phyloP scores from a whole-genome alignment of 352 stramenopile species.

The Globisporangium parvum region DNA sequence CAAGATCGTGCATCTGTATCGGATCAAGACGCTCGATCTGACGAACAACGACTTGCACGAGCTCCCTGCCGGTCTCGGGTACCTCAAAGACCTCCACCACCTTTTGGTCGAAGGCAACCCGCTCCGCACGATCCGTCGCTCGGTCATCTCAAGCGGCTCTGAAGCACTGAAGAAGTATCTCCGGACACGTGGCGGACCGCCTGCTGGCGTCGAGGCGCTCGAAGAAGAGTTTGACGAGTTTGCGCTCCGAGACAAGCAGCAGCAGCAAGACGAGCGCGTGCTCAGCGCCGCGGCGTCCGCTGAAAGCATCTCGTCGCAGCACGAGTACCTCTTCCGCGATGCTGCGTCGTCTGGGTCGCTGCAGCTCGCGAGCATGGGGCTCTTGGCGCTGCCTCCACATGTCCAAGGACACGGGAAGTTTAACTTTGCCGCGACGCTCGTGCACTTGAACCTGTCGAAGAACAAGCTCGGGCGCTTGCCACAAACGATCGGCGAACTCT shows the following conservation, averaged over 20 bases:
- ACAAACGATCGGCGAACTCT: slow-evolving; percentile 41
- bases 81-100: slow-evolving; percentile 70
- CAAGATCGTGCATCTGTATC: slow-evolving; percentile 51
- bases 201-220: slow-evolving; percentile 46
- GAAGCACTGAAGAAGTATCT: slow-evolving; percentile 81
- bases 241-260: slow-evolving; percentile 31
- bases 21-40: slow-evolving; percentile 76
- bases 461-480: slow-evolving; percentile 48
- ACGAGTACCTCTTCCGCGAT: slow-evolving; percentile 68
- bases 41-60: slow-evolving; percentile 82
- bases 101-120: slow-evolving; percentile 75
- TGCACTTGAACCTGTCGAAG: slow-evolving; percentile 67
- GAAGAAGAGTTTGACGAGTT: slow-evolving; percentile 78
- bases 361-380: slow-evolving; percentile 49
- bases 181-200: slow-evolving; percentile 59
- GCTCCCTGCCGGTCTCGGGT: slow-evolving; percentile 61
- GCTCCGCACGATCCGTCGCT: slow-evolving; percentile 62
- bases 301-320: slow-evolving; percentile 15
- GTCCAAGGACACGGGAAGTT: slow-evolving; percentile 39
- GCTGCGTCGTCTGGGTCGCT: slow-evolving; percentile 46
- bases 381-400: slow-evolving; percentile 34
- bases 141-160: slow-evolving; percentile 54
- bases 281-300: slow-evolving; percentile 1
- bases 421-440: slow-evolving; percentile 40
- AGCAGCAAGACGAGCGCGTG: slow-evolving; percentile 24